Base-by-base conservation (phyloP, 345 rosid species). In the Camelina neglecta region DNA sequence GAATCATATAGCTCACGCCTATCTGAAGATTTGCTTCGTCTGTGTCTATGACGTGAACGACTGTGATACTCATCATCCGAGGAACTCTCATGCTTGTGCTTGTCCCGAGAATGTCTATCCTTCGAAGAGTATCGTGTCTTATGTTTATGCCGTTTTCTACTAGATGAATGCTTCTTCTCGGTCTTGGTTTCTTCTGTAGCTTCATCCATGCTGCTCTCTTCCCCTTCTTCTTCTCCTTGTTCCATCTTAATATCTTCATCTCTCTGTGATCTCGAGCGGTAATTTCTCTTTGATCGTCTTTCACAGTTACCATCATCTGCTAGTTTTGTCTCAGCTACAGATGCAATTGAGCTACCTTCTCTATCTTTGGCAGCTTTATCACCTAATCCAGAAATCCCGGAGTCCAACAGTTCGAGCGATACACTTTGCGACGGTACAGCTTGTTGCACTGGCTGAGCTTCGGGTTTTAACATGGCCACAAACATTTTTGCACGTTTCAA, bases 401-500 rank as follows among this genome's bases (percentile, higher is more conserved):
- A 81, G 23, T 75, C 90, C 7, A 84, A 72, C 7, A 83, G 91
- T 72, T 86, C 93, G 2, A 80, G 84, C 1, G 98, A 89, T 75
- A 78, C 66, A 62, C 86, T 80, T 5, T 82, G 81, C n/a, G 67
- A 60, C 51, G 77, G 23, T 75, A 86, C 87, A 67, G 82, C 74
- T 77, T 85, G 89, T 75, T 84, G 87, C 12, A 68, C 67, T 4
- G 93, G 84, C 50, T 79, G 86, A 68, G 84, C 82, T 74, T 86
- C 86, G 64, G 78, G 71, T 84, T 86, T 90, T 44, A 95, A 63
- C 97, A 85, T 80, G 78, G 97, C 87, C 59, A 93, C 84, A 79
- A 95, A 92, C 90, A 90, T 83, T 82, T 92, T 95, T 54, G 99
- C 99, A 29, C 99, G 93, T 79, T 84, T 95, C 78, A 95, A 84